Base-by-base conservation (phyloP, 2,329 filamentous ascomycete genomes). In the Aschersonia sp. region DNA sequence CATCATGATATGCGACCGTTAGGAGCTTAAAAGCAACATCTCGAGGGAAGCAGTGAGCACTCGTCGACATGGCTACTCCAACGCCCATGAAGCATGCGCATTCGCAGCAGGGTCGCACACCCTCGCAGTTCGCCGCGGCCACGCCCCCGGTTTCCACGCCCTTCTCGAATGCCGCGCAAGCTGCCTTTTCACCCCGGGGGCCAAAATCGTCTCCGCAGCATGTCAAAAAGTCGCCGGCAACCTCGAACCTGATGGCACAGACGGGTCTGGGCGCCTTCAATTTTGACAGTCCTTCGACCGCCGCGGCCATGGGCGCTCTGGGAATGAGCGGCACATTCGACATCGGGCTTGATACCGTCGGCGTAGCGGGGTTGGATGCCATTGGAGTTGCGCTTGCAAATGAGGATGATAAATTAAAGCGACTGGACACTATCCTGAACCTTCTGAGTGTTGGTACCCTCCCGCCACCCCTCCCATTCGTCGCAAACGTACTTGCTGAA, bases 121-220 rank as follows among this genome's bases (percentile, higher is more conserved):
- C 71, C 41, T 77, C 74, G 11, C 73, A 76, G 53, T 60, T 72
- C 49, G 68, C 73, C 2, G 74, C 66, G 5, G 76, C 74, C 4
- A 82, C 79, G 5, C 79, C 79, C 11, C 77, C 78, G n/a, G 78
- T 79, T 30, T 81, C 79, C 37, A 83, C 79, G 2, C 79, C 79
- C 11, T 82, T 82, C 62, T 81, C 77, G 49, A 72, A 76, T 39
- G 67, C 72, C 42, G 69, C 70, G 2, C 70, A 74, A 46, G 69
- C 71, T n/a, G 76, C 71, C 37, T 77, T 81, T 57, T 80, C 79
- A 2, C 78, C 79, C 4, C 68, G 66, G 31, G 76, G 70, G 32
- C 72, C 68, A 8, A 69, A 71, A 45, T 79, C 77, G 7, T 83
- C 79, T 46, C 79, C 79, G 4, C 77, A 82, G 59, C 75, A 79